phyloP scores from a whole-genome alignment of 345 rosid species.

The Citrus sp. region DNA sequence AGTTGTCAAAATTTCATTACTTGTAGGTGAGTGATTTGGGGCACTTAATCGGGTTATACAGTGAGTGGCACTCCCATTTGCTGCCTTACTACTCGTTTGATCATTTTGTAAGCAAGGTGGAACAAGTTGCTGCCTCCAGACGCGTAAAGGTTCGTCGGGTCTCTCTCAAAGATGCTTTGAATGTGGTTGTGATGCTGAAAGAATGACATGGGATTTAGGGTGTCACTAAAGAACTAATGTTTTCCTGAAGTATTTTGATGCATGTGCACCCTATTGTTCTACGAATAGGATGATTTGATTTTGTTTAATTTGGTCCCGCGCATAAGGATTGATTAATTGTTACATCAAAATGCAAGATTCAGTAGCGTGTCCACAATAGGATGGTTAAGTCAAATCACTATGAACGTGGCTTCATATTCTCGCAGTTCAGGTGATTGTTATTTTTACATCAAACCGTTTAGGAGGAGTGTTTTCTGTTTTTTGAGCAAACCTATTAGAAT shows the following conservation, averaged over 20 bases:
- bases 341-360: background rate
- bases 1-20: background rate
- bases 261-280: background rate
- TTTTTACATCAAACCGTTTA: too few relatives aligned
- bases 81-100: slow-evolving; percentile 81
- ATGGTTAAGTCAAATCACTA: background rate
- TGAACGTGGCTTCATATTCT: background rate
- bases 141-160: slow-evolving; percentile 63
- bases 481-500: too few relatives aligned
- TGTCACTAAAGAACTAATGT: background rate
- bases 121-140: slow-evolving; percentile 72
- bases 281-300: background rate
- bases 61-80: slow-evolving; percentile 82
- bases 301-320: background rate
- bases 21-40: slow-evolving; percentile 80
- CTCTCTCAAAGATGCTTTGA: background rate
- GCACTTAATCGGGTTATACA: slow-evolving; percentile 64
- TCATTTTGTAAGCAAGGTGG: slow-evolving; percentile 77
- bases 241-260: background rate
- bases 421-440: background rate
- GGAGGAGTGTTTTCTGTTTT: too few relatives aligned
- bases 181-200: background rate
- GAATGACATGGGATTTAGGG: background rate
- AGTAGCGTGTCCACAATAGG: background rate
- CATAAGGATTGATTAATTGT: background rate